Evolutionary conservation across 2,329 filamentous ascomycete species (phyloP).

Genomic region (Colletotrichum orbiculare): DNA sequence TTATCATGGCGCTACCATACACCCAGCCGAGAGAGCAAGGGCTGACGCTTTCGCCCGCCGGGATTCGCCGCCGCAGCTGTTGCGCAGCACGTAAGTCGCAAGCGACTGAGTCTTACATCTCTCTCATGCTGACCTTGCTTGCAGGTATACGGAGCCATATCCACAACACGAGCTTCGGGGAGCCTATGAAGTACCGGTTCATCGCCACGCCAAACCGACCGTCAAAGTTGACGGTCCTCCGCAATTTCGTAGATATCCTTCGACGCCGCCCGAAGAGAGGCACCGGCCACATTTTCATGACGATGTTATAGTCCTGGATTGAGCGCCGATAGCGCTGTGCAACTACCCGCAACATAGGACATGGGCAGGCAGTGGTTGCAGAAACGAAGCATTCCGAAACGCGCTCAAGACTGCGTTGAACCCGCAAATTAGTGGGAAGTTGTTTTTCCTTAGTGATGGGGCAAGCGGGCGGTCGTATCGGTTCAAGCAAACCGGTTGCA

Average conservation of each 20-base stretch:
- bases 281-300: conserved; percentile 41
- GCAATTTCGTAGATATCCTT: conserved; percentile 32
- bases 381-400: neutral
- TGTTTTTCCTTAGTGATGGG: no score
- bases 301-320: conserved; percentile 48
- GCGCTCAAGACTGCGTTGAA: neutral
- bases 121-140: neutral
- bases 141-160: conserved; percentile 10
- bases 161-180: conserved; percentile 38
- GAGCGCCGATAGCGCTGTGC: conserved; percentile 16
- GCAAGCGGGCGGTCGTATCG: no score
- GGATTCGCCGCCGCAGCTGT: conserved; percentile 5
- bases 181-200: conserved; percentile 20
- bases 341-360: neutral
- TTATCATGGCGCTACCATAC: neutral
- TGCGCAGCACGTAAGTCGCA: conserved; percentile 24
- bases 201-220: conserved; percentile 17
- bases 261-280: conserved; percentile 35
- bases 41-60: neutral
- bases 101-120: neutral
- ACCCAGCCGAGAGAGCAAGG: neutral
- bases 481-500: no score
- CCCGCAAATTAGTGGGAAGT: neutral
- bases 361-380: neutral
- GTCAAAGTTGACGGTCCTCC: neutral